Base-by-base conservation (phyloP, 371 early-diverging fungal genomes). In the Cokeromyces recurvatus region DNA sequence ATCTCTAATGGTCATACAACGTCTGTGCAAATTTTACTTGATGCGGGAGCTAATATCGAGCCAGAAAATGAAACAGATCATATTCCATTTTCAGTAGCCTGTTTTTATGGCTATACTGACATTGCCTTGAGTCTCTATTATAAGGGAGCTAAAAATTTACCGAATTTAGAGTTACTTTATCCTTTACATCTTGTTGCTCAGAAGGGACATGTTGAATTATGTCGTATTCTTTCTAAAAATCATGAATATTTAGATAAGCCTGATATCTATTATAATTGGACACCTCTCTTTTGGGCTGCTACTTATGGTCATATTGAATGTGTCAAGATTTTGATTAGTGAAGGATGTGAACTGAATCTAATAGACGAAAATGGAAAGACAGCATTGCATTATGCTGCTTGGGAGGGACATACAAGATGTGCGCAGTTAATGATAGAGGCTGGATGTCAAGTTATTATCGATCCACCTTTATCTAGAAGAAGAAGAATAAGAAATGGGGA, bases 231-330 rank as follows among this genome's bases (percentile, higher is more conserved):
- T 29, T 82, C 92, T 19, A 73, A 66, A n/a, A 77, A 88, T 32
- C 79, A 81, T 3, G 56, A 60, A 4, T 81, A 89, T 14, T 73
- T 91, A 14, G 86, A 95, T 35, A 76, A 77, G 7, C 66, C 72
- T 2, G 98, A 97, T 64, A 85, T 84, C 59, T 90, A 93, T 67
- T 85, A 91, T 62, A 86, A 90, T 8, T 97, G 98, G 98, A 90
- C 95, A 4, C 94, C 97, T 0, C 60, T 95, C 3, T 97, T 97
- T 50, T 95, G 92, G 76, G 91, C 95, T 5, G 93, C 92, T 15
- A 82, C 84, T 44, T 94, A 95, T 51, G 98, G 98, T 1, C 86
- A 94, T 57, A 66, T 74, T 1, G 86, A 86, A 20, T 90, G 92
- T 64, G 89, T 90, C 3, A 71, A 78, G 23, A 76, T 90, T 6